These are phyloP conservation scores for Haplosporangium sp. DNA, from an alignment of 371 early-diverging fungal genomes.

Conservation along the genomic window DNA sequence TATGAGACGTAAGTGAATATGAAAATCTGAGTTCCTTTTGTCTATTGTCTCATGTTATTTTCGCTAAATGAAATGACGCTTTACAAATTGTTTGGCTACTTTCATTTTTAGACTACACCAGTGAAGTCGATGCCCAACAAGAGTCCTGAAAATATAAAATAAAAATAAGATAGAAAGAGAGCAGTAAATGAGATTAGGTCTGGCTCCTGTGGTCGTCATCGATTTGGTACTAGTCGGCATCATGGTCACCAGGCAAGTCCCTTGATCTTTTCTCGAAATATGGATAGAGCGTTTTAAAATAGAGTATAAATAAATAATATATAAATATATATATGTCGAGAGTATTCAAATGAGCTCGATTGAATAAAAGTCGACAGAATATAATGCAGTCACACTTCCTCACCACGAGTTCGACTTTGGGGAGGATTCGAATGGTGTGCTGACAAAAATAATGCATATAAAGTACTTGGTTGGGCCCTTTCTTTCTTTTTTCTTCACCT, in stretches of 20 bases:
- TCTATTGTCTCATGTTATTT: no score
- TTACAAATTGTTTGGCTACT: no score
- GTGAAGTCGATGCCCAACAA: not conserved
- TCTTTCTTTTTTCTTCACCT: no score
- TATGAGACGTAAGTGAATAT: no score
- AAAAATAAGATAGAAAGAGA: not conserved
- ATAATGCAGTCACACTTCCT: conserved; percentile 15
- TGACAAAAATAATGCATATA: not conserved
- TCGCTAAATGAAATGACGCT: no score
- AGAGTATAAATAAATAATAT: not conserved
- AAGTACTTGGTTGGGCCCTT: not conserved
- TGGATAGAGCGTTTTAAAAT: no score
- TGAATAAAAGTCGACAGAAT: conserved; percentile 35
- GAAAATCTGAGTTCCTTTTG: no score
- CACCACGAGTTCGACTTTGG: conserved; percentile 5
- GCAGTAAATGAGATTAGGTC: not conserved
- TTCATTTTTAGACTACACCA: no score
- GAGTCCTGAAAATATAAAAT: not conserved
- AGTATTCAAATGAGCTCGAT: not conserved
- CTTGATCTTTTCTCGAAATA: not conserved
- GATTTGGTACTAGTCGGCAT: not conserved
- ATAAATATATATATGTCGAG: not conserved
- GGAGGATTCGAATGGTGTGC: not conserved
- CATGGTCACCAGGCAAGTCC: conserved; percentile 1
- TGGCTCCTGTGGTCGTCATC: not conserved